Conservation (phyloP, 2,329 filamentous ascomycete genomes). For the Hymenoscyphus occultus region DNA sequence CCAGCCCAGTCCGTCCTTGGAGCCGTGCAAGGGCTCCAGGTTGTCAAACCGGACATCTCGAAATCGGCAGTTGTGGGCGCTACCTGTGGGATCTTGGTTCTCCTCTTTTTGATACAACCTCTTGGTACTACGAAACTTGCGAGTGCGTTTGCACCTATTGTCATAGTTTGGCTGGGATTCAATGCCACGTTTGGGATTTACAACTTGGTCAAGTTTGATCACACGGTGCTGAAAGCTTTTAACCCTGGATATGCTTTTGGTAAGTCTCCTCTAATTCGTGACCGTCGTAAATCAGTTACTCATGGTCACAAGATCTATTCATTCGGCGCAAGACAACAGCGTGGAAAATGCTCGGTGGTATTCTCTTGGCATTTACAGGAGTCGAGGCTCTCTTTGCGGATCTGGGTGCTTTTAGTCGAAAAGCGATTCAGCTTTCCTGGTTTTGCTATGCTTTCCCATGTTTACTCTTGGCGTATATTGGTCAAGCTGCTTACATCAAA, state of each 20-base stretch:
- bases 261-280: background rate
- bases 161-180: conserved; percentile 64
- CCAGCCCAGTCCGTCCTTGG: conserved; percentile 68
- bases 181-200: conserved; percentile 64
- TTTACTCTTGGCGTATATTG: conserved; percentile 45
- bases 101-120: conserved; percentile 62
- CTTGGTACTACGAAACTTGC: conserved; percentile 61
- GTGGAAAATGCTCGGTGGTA: conserved; percentile 64
- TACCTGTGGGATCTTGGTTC: conserved; percentile 60
- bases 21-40: conserved; percentile 60
- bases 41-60: conserved; percentile 56
- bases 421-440: conserved; percentile 72
- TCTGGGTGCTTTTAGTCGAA: conserved; percentile 67
- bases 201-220: conserved; percentile 51
- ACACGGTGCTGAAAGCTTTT: conserved; percentile 53
- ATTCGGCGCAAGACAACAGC: conserved; percentile 54
- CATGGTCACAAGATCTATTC: conserved; percentile 45
- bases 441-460: conserved; percentile 66
- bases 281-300: background rate
- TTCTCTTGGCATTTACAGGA: conserved; percentile 71
- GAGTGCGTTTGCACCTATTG: conserved; percentile 59
- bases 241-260: conserved; percentile 55
- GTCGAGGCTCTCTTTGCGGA: conserved; percentile 77
- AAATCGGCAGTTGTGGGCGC: conserved; percentile 57
- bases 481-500: conserved; percentile 71